These are phyloP conservation scores for Sugiyamaella smithiae DNA, from an alignment of 805 yeast species.

Conservation along the genomic window DNA sequence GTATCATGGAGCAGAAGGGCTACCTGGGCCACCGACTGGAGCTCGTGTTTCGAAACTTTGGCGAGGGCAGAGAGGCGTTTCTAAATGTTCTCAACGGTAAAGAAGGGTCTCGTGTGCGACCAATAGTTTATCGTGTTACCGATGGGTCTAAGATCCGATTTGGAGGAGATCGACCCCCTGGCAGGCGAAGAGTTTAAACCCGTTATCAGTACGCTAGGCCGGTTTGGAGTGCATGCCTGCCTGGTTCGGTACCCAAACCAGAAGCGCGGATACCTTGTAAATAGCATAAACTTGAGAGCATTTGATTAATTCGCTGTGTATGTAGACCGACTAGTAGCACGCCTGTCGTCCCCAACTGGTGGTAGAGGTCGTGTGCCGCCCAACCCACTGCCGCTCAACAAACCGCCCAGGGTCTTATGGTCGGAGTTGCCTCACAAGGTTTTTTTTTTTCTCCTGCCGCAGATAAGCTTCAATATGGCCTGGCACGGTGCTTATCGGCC, in stretches of 20 bases:
- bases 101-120: constrained; percentile 72
- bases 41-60: constrained; percentile 74
- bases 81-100: constrained; percentile 80
- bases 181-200: constrained; percentile 50
- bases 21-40: constrained; percentile 64
- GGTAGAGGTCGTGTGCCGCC: no score
- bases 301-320: no score
- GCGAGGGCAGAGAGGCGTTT: constrained; percentile 88
- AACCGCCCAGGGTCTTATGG: no score
- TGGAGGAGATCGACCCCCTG: constrained; percentile 90
- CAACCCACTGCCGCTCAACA: no score
- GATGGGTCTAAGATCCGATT: constrained; percentile 82
- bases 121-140: constrained; percentile 63
- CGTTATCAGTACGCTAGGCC: neutral
- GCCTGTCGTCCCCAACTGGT: no score
- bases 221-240: neutral
- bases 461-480: neutral
- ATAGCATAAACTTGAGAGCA: no score
- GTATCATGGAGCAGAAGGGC: constrained; percentile 61
- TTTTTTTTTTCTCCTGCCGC: no score
- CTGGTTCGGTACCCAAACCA: neutral
- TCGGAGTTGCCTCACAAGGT: no score
- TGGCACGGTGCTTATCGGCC: neutral
- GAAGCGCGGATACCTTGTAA: no score
- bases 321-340: no score